Evolutionary conservation across 2,329 filamentous ascomycete species (phyloP), one percentile per base, ranked within the genome.

Genomic region (Alternaria viburni): DNA sequence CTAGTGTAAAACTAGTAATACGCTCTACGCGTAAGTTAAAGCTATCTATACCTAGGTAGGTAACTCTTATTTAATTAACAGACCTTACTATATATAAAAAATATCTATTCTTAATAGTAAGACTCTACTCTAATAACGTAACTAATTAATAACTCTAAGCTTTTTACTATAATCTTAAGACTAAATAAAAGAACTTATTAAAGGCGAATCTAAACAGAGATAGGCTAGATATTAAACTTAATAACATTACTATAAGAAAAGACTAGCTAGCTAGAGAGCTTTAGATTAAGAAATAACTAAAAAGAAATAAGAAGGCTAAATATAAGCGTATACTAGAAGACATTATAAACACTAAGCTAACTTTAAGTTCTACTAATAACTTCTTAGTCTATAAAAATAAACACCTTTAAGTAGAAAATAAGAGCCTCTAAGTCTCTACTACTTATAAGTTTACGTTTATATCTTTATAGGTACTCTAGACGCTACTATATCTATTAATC

Each of bases 261-360:
- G 41, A 25, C 11, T 28, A 56, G 11, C 17, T 57, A 9, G 7
- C 44, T 3, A 21, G 10, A 26, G 57, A 61, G 17, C 45, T 55
- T 2, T 7, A 13, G 19, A 41, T 57, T 12, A 10, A 47, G n/a
- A 46, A 52, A 23, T 6, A n/a, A n/a, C 10, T 17, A 5, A 23
- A 25, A n/a, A 41, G 54, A 6, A n/a, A 23, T 19, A 41, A 43
- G 21, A 47, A 26, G 12, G 51, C 54, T 17, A 36, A 60, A 13
- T 46, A 66, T 32, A 46, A 57, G 47, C n/a, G n/a, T 10, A 52
- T 65, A 12, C 10, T 62, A 13, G 23, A 49, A n/a, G 28, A 64
- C 10, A n/a, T 54, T 41, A 47, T 32, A 12, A 57, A 54, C 17
- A 17, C 23, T 21, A 43, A 55, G 23, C 30, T 19, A 36, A 60